Base-by-base conservation (phyloP, 192 early-diverging fungal genomes). In the Backusella luteola region DNA sequence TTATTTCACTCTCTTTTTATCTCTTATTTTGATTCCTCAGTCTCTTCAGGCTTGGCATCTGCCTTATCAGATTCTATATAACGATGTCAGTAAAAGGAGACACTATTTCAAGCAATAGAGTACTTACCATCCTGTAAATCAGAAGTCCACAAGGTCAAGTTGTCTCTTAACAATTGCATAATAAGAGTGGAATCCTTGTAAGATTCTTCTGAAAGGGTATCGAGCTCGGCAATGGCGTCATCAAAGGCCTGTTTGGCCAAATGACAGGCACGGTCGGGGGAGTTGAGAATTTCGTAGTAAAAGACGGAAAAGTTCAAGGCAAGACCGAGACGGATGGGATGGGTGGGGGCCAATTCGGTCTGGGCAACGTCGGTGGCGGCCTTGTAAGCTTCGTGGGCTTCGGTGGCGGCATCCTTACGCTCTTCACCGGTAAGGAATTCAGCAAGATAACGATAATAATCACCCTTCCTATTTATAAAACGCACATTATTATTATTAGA, bases 171-270 rank as follows among this genome's bases (percentile, higher is more conserved):
- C 75, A 99, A 90, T 88, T 99, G 97, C 95, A 99, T 98, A 83
- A 99, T 99, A 49, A 99, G 87, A 42, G 96, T 96, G 34, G 95
- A 96, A 87, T 99, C 97, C 88, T 97, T 96, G 91, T 98, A 99
- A 34, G 92, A 95, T 82, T 97, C 94, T 83, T 97, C 97, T 77
- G 89, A 91, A 46, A 96, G 85, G 70, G 92, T 94, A 87, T 99
- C 96, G 53, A 96, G 89, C 82, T 97, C 96, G 66, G 95, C 94
- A 85, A 99, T 97, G 73, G 96, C 97, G 73, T 96, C 94, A 80
- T 97, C 96, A 84, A 99, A 98, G 4, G 97, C 96, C 81, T 94
- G 92, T 87, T 98, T 96, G 83, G 92, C 92, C 72, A 97, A 90
- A 78, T 96, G 92, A 91, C 97, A 97, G 80, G 96, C 97, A 80